A percentile compares a stretch with the other conserved stretches of the same genome.
Evolutionary conservation across 495 filamentous ascomycete species (phyloP).

Genomic region (Penicillium subrubescens): DNA sequence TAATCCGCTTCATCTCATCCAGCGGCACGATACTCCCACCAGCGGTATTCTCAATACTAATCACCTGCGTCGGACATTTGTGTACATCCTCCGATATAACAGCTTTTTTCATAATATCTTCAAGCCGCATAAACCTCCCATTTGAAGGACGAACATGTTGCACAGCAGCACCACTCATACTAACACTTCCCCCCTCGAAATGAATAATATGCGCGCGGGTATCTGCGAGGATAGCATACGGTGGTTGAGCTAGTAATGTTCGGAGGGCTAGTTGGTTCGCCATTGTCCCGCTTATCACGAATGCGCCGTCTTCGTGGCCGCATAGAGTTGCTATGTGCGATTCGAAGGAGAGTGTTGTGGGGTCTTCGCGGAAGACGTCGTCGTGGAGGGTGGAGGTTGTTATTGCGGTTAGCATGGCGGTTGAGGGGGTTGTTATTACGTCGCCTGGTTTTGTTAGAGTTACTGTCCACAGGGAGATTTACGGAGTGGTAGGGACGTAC

Average conservation of each 20-base stretch:
- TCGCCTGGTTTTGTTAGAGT: too few species aligned
- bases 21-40: not conserved
- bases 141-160: not conserved
- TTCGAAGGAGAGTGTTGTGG: too few species aligned
- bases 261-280: slow-evolving; percentile 1
- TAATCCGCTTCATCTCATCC: not conserved
- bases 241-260: not conserved
- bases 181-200: not conserved
- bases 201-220: not conserved
- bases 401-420: too few species aligned
- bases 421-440: too few species aligned
- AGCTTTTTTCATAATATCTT: not conserved
- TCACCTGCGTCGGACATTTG: not conserved
- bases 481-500: too few species aligned
- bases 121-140: not conserved
- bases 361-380: too few species aligned
- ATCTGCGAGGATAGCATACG: not conserved
- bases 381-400: too few species aligned
- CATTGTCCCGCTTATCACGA: slow-evolving; percentile 4
- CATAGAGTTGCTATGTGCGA: not conserved
- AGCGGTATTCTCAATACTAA: slow-evolving; percentile 2
- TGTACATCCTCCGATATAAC: not conserved
- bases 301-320: not conserved
- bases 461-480: too few species aligned
- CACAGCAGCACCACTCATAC: not conserved